These are phyloP conservation scores for Fraxinus greggii DNA, from an alignment of 305 asterid species.

Conservation along the genomic window DNA sequence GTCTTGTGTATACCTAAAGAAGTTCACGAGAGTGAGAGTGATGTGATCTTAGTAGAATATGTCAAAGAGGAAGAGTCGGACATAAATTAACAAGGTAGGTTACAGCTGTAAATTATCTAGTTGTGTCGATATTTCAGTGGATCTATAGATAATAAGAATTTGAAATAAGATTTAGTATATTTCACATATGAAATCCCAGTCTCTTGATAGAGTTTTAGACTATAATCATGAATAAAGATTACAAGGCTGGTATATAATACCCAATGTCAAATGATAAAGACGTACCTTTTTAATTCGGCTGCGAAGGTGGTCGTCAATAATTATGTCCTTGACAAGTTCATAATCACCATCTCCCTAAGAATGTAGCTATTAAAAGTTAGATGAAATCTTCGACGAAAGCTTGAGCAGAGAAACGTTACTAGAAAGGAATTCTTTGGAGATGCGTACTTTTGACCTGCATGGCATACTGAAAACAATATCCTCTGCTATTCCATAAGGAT, in stretches of 20 bases:
- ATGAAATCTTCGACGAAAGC: background rate
- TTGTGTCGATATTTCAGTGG: background rate
- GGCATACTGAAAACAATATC: slow-evolving; percentile 98
- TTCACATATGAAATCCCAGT: background rate
- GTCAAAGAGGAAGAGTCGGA: background rate
- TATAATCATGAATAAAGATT: background rate
- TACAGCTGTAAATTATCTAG: background rate
- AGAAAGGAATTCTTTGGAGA: background rate
- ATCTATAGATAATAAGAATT: background rate
- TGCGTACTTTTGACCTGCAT: slow-evolving; percentile 82
- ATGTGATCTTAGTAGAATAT: background rate
- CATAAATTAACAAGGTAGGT: background rate
- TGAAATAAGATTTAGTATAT: background rate
- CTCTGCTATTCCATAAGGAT: slow-evolving; percentile 88
- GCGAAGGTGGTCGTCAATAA: slow-evolving; percentile 78
- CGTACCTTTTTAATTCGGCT: slow-evolving; percentile 74
- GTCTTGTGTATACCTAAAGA: background rate
- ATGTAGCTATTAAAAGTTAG: background rate
- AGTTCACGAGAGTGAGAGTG: background rate
- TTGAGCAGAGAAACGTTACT: background rate
- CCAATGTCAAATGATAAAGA: background rate
- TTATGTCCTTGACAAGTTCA: slow-evolving; percentile 84
- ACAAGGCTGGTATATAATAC: background rate
- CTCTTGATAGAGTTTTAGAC: background rate
- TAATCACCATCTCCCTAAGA: slow-evolving; percentile 92